Conservation (phyloP, 768 basidiomycete genomes). For the Nidularia pulvinata region DNA sequence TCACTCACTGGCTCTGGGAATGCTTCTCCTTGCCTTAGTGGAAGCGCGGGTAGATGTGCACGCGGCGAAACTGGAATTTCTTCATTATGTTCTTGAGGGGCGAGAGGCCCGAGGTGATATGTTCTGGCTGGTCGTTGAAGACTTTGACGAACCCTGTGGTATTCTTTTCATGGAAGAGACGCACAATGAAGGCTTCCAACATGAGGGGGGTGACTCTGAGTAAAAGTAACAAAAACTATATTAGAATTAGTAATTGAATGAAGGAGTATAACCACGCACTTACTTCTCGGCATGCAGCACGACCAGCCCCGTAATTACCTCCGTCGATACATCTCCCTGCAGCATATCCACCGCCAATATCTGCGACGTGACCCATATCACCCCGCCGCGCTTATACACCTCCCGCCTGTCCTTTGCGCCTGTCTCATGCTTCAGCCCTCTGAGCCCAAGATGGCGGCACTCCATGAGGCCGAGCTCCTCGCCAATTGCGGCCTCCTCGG, state of each 20-base stretch:
- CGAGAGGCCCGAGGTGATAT: conserved; percentile 89
- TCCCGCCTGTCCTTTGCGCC: too few species aligned
- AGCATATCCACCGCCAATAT: conserved; percentile 97
- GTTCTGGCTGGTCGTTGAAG: conserved; percentile 96
- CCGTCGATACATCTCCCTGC: conserved; percentile 79
- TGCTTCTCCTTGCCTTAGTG: too few species aligned
- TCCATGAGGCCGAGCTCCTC: conserved; percentile 94
- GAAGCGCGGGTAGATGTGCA: conserved; percentile 91
- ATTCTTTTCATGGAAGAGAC: conserved; percentile 90
- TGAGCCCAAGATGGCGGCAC: conserved; percentile 81
- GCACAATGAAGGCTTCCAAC: conserved; percentile 90
- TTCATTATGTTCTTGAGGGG: conserved; percentile 93
- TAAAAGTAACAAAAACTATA: not conserved
- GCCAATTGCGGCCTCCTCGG: conserved; percentile 89
- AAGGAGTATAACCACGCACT: conserved; percentile 13
- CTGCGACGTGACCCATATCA: conserved; percentile 90
- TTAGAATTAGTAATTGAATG: too few species aligned
- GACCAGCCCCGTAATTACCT: conserved; percentile 87
- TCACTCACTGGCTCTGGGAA: too few species aligned
- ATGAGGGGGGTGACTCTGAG: conserved; percentile 80
- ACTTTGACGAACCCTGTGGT: conserved; percentile 92
- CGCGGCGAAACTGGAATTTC: conserved; percentile 86
- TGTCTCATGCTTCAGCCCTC: too few species aligned
- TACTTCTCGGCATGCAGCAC: conserved; percentile 92
- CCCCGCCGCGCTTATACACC: conserved; percentile 88